phyloP scores from a whole-genome alignment of 352 stramenopile species.

The Globisporangium carolinianum region DNA sequence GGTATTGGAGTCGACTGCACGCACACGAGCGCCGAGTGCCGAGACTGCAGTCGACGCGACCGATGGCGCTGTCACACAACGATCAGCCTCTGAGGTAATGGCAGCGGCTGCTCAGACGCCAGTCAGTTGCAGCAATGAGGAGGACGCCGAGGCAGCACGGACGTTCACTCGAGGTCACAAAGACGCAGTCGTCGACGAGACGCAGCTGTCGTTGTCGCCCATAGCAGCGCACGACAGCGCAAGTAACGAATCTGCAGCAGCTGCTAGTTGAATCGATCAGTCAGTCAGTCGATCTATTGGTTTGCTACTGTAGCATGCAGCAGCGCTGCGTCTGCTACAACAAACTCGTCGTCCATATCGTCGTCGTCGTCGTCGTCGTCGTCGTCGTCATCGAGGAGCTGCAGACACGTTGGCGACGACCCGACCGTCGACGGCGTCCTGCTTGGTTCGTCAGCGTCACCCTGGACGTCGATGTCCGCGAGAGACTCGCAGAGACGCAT shows the following conservation, averaged over 20 bases:
- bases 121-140: neutral
- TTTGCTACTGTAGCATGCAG: neutral
- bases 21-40: too few relatives aligned
- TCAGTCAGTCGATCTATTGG: neutral
- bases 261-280: neutral
- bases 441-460: neutral
- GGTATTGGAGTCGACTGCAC: too few relatives aligned
- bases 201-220: neutral
- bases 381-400: conserved; percentile 8
- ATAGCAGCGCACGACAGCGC: neutral
- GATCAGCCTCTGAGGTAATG: too few relatives aligned
- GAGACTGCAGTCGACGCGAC: neutral
- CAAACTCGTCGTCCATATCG: neutral
- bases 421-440: conserved; percentile 8
- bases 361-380: neutral
- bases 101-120: neutral
- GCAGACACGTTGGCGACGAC: conserved; percentile 7
- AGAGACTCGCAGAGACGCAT: too few relatives aligned
- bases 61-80: neutral
- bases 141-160: neutral
- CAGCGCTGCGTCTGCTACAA: neutral
- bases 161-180: neutral
- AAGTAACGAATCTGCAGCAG: neutral
- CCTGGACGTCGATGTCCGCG: too few relatives aligned
- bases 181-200: neutral